Conservation (phyloP, 225 moss, liverwort and hornwort species). For the Lunularia cruciata region DNA sequence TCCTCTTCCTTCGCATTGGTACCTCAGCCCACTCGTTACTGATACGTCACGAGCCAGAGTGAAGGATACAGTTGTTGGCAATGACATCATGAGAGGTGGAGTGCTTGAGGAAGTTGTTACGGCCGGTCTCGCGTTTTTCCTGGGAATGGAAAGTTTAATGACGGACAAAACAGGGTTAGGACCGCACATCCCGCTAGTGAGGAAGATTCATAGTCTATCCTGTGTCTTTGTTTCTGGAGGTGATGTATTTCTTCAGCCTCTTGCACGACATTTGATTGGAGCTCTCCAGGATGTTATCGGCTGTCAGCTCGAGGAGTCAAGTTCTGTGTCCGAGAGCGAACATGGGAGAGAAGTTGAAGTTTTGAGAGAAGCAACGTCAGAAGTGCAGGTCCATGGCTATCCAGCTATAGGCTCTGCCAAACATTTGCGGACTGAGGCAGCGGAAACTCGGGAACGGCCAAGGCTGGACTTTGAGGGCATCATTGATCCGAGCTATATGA, state of each 20-base stretch:
- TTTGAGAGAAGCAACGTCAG: background rate
- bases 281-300: slow-evolving; percentile 70
- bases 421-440: background rate
- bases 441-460: background rate
- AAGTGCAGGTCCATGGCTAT: background rate
- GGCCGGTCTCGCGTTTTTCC: slow-evolving; percentile 69
- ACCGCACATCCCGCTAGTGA: slow-evolving; percentile 37
- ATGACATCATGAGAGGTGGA: background rate
- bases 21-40: slow-evolving; percentile 75
- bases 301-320: slow-evolving; percentile 35
- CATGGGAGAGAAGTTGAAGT: background rate
- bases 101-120: slow-evolving; percentile 68
- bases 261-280: slow-evolving; percentile 52
- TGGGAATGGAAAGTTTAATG: slow-evolving; percentile 59
- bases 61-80: slow-evolving; percentile 28
- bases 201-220: slow-evolving; percentile 61
- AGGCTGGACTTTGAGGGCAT: slow-evolving; percentile 56
- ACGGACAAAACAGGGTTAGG: slow-evolving; percentile 17
- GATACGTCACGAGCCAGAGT: slow-evolving; percentile 46
- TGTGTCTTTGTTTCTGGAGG: slow-evolving; percentile 74
- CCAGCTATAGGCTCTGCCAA: background rate
- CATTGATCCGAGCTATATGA: slow-evolving; percentile 76
- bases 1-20: slow-evolving; percentile 90
- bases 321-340: background rate
- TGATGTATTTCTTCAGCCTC: slow-evolving; percentile 70